Evolutionary conservation across 2,329 filamentous ascomycete species (phyloP).

Genomic region (Trichoderma pleuroti): DNA sequence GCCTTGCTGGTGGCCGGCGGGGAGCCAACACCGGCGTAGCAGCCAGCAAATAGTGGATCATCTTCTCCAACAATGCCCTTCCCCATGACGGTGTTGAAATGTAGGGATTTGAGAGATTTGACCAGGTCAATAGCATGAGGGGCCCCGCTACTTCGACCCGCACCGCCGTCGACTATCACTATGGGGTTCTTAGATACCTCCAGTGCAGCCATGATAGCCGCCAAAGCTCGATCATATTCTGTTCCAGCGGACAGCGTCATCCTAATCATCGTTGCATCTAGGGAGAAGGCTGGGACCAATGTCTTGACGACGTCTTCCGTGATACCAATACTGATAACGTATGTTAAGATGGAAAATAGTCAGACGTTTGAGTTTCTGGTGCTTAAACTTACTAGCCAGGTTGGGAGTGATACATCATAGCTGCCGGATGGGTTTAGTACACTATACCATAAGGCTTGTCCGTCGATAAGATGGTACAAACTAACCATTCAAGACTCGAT

Average conservation of each 20-base stretch:
- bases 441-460: not conserved
- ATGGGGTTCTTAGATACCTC: not conserved
- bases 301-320: not conserved
- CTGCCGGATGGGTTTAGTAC: not conserved
- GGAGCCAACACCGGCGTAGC: not conserved
- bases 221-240: not conserved
- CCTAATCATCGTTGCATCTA: not conserved
- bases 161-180: slow-evolving; percentile 1
- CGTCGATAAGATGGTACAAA: not conserved
- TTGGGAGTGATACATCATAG: not conserved
- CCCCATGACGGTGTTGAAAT: not conserved
- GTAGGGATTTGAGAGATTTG: not conserved
- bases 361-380: not conserved
- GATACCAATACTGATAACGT: not conserved
- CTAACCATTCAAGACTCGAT: slow-evolving; percentile 8
- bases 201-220: not conserved
- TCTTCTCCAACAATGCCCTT: not conserved
- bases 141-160: not conserved
- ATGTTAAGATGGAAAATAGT: not conserved
- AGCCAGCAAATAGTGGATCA: not conserved
- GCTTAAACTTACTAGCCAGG: not conserved
- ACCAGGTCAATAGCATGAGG: not conserved
- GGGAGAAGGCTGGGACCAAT: not conserved
- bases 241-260: not conserved
- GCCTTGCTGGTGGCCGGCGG: not conserved